phyloP scores from a whole-genome alignment of 495 filamentous ascomycete genomes.

The Talaromyces borbonicus region DNA sequence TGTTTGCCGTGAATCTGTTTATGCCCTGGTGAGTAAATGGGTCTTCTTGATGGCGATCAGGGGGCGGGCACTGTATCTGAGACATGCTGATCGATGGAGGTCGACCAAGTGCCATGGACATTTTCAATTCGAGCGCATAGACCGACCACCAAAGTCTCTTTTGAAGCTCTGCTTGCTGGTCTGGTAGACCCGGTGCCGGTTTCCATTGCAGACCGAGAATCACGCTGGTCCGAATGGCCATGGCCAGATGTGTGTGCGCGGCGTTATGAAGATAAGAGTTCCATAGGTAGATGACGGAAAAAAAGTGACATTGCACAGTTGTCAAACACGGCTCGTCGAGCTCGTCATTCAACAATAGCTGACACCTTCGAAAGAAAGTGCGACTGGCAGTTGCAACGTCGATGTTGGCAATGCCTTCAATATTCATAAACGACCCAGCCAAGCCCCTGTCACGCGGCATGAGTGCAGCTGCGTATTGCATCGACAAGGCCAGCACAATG shows the following conservation, averaged over 20 bases:
- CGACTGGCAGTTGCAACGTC: background rate
- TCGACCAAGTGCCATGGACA: slow-evolving; percentile 9
- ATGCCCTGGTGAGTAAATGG: background rate
- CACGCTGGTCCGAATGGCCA: slow-evolving; percentile 9
- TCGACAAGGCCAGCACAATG: slow-evolving; percentile 39
- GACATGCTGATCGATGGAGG: background rate
- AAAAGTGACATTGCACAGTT: slow-evolving; percentile 14
- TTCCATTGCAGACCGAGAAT: slow-evolving; percentile 10
- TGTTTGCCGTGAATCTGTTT: background rate
- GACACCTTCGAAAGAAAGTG: slow-evolving; percentile 8
- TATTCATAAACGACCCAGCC: background rate
- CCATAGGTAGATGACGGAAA: slow-evolving; percentile 15
- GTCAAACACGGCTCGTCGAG: slow-evolving; percentile 11
- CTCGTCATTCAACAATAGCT: slow-evolving; percentile 9
- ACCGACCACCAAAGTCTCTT: slow-evolving; percentile 12
- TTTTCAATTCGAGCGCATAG: slow-evolving; percentile 7
- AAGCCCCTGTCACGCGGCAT: slow-evolving; percentile 3
- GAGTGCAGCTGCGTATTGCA: slow-evolving; percentile 27
- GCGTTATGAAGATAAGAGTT: slow-evolving; percentile 11
- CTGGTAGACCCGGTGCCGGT: slow-evolving; percentile 2
- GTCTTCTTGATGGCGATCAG: background rate
- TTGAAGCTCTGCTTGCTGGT: slow-evolving; percentile 7
- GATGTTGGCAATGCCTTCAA: slow-evolving; percentile 3
- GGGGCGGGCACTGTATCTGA: background rate
- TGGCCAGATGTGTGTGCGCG: slow-evolving; percentile 8